Evolutionary conservation across 805 yeast species (phyloP).

Genomic region (Sungouiozyma ichnusensis): DNA sequence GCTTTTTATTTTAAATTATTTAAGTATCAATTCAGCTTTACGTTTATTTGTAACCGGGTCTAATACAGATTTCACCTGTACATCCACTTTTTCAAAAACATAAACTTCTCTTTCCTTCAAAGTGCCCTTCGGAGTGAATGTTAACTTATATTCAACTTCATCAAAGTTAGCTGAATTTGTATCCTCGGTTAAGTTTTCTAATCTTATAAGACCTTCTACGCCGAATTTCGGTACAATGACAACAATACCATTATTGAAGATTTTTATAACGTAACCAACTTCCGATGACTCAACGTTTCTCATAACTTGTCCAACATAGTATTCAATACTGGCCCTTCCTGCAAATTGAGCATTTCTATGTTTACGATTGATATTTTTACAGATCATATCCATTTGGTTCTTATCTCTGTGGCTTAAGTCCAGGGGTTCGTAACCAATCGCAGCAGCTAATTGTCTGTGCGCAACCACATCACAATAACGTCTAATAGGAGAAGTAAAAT

Average conservation of each 20-base stretch:
- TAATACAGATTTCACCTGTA: slow-evolving; percentile 67
- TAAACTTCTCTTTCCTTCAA: slow-evolving; percentile 41
- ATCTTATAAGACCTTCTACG: slow-evolving; percentile 81
- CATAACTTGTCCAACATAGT: slow-evolving; percentile 96
- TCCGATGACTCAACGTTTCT: slow-evolving; percentile 69
- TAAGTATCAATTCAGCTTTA: slow-evolving; percentile 66
- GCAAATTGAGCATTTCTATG: slow-evolving; percentile 99
- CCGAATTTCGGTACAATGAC: slow-evolving; percentile 94
- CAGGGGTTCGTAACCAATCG: slow-evolving; percentile 84
- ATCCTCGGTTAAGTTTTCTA: slow-evolving; percentile 63
- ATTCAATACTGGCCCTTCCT: slow-evolving; percentile 95
- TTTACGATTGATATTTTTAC: slow-evolving; percentile 80
- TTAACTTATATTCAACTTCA: slow-evolving; percentile 66
- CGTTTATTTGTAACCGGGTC: slow-evolving; percentile 89
- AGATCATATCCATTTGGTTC: slow-evolving; percentile 77
- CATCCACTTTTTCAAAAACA: slow-evolving; percentile 80
- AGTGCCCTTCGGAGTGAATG: slow-evolving; percentile 38
- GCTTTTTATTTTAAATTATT: slow-evolving; percentile 21
- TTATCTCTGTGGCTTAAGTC: slow-evolving; percentile 80
- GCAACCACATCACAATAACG: slow-evolving; percentile 97
- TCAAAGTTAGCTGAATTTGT: slow-evolving; percentile 53
- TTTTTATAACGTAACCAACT: slow-evolving; percentile 86
- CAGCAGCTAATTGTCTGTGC: slow-evolving; percentile 96
- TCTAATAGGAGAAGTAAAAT: slow-evolving; percentile 96
- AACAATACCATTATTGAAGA: slow-evolving; percentile 89